Evolutionary conservation across 148 eudicot genomes (phyloP).

Genomic region (Polygonum aviculare): DNA sequence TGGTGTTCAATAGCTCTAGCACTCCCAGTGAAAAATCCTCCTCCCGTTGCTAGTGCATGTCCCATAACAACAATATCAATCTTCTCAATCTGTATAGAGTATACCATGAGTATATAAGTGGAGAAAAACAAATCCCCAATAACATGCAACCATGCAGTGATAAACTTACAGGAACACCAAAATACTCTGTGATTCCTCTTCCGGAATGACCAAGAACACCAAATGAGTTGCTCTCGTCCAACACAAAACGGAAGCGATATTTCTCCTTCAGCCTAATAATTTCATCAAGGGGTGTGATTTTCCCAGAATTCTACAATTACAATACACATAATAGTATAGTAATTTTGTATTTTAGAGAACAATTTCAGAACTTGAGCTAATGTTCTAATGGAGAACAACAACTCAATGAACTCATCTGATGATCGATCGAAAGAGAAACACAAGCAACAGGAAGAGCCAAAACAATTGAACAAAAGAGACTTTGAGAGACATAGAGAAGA

Average conservation of each 20-base stretch:
- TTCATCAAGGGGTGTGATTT: conserved; percentile 86
- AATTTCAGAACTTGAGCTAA: too few relatives aligned
- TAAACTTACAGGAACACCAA: conserved; percentile 60
- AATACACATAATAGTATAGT: too few relatives aligned
- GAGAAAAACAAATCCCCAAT: neutral
- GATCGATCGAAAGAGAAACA: too few relatives aligned
- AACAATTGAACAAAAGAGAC: too few relatives aligned
- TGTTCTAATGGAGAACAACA: too few relatives aligned
- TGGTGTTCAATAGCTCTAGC: conserved; percentile 87
- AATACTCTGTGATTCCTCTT: conserved; percentile 84
- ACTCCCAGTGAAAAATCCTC: conserved; percentile 93
- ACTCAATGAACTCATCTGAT: too few relatives aligned
- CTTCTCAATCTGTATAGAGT: conserved; percentile 50
- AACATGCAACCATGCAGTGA: neutral
- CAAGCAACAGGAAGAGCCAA: too few relatives aligned
- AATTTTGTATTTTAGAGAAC: too few relatives aligned
- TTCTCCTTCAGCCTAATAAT: conserved; percentile 78
- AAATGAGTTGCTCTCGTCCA: conserved; percentile 91
- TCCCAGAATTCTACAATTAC: conserved; percentile 75
- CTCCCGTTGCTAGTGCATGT: conserved; percentile 86
- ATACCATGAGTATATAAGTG: neutral
- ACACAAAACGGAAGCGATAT: conserved; percentile 64
- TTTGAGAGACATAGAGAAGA: too few relatives aligned
- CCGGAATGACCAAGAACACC: conserved; percentile 86
- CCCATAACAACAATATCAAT: conserved; percentile 88